These are phyloP conservation scores for Aspergillus leporis DNA, from an alignment of 495 filamentous ascomycete species.

Conservation along the genomic window DNA sequence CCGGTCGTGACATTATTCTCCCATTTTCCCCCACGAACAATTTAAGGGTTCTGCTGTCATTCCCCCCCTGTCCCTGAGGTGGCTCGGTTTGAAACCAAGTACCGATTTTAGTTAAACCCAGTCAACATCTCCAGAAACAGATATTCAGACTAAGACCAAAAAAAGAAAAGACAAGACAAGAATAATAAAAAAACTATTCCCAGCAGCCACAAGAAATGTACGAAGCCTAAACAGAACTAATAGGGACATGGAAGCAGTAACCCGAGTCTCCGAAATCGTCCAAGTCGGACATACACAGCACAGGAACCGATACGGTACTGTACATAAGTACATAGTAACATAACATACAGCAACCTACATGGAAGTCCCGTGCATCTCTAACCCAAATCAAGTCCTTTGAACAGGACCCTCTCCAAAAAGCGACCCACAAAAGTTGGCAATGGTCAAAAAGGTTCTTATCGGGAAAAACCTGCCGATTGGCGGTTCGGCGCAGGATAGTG, in stretches of 20 bases:
- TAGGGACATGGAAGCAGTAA: not conserved
- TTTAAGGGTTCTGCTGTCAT: not conserved
- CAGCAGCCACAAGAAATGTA: no score
- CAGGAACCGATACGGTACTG: not conserved
- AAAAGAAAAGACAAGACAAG: no score
- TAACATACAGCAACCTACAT: no score
- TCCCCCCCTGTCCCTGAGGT: not conserved
- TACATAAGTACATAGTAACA: not conserved
- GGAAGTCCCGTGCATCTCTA: no score
- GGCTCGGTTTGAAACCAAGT: no score
- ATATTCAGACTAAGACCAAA: no score
- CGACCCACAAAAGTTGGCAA: not conserved
- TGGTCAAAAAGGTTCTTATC: not conserved
- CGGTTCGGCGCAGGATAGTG: not conserved
- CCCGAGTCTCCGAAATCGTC: not conserved
- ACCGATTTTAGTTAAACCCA: no score
- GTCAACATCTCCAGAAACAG: no score
- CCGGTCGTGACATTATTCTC: no score
- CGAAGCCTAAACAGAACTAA: no score
- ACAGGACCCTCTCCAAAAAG: not conserved
- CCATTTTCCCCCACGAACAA: no score
- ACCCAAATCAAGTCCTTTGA: not conserved
- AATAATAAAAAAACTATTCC: no score
- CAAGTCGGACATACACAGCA: not conserved
- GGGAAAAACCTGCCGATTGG: constrained; percentile 1